These are phyloP conservation scores for Podila clonocystis DNA, from an alignment of 192 early-diverging fungal genomes.

Conservation along the genomic window DNA sequence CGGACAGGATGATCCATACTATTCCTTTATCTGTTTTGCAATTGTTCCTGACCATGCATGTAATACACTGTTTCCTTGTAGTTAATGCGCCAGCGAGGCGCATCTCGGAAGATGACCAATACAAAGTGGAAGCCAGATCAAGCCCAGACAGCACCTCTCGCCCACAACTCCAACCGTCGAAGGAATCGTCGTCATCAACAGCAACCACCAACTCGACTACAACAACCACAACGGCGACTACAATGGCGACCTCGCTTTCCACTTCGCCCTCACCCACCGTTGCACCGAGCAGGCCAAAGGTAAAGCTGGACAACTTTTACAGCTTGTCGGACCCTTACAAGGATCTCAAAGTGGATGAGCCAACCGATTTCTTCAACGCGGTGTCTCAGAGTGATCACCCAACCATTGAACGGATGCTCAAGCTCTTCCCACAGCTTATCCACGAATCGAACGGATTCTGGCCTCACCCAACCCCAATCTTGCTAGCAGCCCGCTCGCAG, in stretches of 20 bases:
- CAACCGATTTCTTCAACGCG: slow-evolving; percentile 34
- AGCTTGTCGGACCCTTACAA: slow-evolving; percentile 43
- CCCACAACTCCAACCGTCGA: slow-evolving; percentile 12
- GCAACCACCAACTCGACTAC: slow-evolving; percentile 2
- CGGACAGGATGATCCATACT: not conserved
- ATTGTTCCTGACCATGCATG: not conserved
- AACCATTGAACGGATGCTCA: slow-evolving; percentile 39
- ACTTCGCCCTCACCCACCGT: slow-evolving; percentile 6
- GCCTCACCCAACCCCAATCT: slow-evolving; percentile 42
- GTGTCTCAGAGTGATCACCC: slow-evolving; percentile 28
- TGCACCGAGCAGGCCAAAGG: slow-evolving; percentile 8
- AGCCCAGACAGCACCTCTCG: slow-evolving; percentile 7
- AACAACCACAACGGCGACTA: not conserved
- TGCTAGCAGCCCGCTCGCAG: slow-evolving; percentile 36
- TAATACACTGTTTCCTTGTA: not conserved
- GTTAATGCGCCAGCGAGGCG: not conserved
- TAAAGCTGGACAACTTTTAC: slow-evolving; percentile 37
- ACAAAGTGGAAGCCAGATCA: not conserved
- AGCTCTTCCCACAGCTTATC: slow-evolving; percentile 26
- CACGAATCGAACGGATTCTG: slow-evolving; percentile 43
- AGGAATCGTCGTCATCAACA: slow-evolving; percentile 24
- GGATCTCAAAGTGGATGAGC: slow-evolving; percentile 26
- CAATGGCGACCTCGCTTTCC: slow-evolving; percentile 7
- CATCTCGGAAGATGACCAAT: slow-evolving; percentile 3
- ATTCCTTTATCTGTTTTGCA: not conserved